Percentiles rank a stretch among this genome's conserved stretches.
Conservation (phyloP, 1,139 yeast species). For the Debaryomyces subglobosus region DNA sequence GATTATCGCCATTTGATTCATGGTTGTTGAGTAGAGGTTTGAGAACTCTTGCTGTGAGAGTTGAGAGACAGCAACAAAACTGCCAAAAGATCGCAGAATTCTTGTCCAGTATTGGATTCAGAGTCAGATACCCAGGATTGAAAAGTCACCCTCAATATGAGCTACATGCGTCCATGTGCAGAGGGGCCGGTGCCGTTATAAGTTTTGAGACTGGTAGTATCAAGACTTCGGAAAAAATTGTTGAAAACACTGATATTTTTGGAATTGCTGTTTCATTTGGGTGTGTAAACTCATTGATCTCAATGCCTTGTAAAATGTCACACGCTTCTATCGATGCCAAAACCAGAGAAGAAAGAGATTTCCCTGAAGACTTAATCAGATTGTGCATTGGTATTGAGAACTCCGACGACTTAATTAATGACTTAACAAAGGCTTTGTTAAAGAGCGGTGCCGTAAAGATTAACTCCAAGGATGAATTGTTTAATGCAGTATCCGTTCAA, state of each 20-base stretch:
- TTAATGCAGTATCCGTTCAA: conserved; percentile 45
- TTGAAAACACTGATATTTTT: conserved; percentile 74
- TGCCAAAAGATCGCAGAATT: conserved; percentile 75
- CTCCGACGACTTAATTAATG: conserved; percentile 66
- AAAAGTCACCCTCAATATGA: conserved; percentile 80
- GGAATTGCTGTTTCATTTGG: conserved; percentile 95
- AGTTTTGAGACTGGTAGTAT: conserved; percentile 85
- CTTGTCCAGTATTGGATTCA: conserved; percentile 60
- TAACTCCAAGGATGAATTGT: conserved; percentile 46
- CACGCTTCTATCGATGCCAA: conserved; percentile 94
- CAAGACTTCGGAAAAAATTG: conserved; percentile 68
- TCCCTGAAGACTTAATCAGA: conserved; percentile 89
- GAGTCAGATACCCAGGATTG: conserved; percentile 85
- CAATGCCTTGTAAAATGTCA: conserved; percentile 94
- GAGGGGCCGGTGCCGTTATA: conserved; percentile 88
- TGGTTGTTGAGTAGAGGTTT: conserved; percentile 88
- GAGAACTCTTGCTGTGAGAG: conserved; percentile 80
- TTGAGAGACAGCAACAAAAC: conserved; percentile 85
- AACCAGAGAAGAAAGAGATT: conserved; percentile 81
- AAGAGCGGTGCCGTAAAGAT: conserved; percentile 63
- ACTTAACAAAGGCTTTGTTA: conserved; percentile 68
- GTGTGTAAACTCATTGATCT: conserved; percentile 86
- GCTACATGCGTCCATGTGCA: conserved; percentile 73
- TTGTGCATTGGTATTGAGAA: conserved; percentile 87
- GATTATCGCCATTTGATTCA: conserved; percentile 86